Evolutionary conservation across 2,329 filamentous ascomycete species (phyloP).

Genomic region (Fusarium coicis): DNA sequence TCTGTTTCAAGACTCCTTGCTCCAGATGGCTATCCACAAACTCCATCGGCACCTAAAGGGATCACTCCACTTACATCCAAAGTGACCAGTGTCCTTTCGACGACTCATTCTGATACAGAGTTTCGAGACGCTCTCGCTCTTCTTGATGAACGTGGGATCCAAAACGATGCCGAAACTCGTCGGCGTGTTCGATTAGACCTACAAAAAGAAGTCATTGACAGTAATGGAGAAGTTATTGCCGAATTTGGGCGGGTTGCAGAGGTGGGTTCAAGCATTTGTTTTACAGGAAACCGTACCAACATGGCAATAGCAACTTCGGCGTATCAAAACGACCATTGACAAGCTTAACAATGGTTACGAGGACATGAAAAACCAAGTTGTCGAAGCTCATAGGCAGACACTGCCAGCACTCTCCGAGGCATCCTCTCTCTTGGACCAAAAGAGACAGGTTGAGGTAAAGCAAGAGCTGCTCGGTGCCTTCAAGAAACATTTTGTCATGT

Average conservation of each 20-base stretch:
- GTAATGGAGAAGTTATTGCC: conserved; percentile 87
- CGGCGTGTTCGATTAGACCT: conserved; percentile 83
- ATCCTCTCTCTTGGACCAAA: conserved; percentile 76
- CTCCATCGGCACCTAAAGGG: conserved; percentile 61
- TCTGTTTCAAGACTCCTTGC: conserved; percentile 67
- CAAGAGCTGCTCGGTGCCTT: conserved; percentile 82
- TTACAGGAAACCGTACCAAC: conserved; percentile 32
- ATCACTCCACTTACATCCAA: conserved; percentile 80
- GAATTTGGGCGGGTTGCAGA: conserved; percentile 92
- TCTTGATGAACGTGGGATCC: conserved; percentile 76
- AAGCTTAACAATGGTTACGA: conserved; percentile 83
- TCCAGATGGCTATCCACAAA: conserved; percentile 88
- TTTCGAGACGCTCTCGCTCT: conserved; percentile 86
- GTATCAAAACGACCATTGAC: conserved; percentile 82
- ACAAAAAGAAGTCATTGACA: conserved; percentile 91
- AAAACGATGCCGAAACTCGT: conserved; percentile 81
- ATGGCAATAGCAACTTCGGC: conserved; percentile 78
- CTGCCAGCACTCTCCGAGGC: conserved; percentile 81
- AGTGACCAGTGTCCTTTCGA: conserved; percentile 85
- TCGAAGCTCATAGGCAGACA: conserved; percentile 79
- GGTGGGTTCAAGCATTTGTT: conserved; percentile 61
- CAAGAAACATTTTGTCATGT: conserved; percentile 83
- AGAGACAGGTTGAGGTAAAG: conserved; percentile 79
- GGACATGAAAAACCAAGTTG: conserved; percentile 82
- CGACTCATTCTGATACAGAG: conserved; percentile 91